Conservation (phyloP, 2,329 filamentous ascomycete genomes). For the Claviceps quebecensis region DNA sequence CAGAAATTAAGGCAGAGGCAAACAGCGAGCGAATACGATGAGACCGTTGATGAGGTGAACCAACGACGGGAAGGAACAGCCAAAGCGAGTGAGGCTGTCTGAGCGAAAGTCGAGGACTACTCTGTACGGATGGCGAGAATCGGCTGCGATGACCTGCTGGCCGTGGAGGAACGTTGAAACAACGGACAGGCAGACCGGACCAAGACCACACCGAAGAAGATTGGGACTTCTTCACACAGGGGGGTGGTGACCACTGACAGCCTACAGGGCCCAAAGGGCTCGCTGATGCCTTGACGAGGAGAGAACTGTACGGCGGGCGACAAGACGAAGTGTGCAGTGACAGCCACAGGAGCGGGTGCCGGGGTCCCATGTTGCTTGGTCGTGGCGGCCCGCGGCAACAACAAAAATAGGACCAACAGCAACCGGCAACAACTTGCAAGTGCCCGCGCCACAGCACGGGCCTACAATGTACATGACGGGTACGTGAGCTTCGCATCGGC, state of each 20-base stretch:
- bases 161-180: not conserved
- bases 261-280: too few species aligned
- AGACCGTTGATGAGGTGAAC: slow-evolving; percentile 5
- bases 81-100: slow-evolving; percentile 45
- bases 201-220: slow-evolving; percentile 1
- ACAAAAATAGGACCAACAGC: too few species aligned
- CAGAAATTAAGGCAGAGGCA: not conserved
- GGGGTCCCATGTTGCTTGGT: too few species aligned
- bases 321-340: too few species aligned
- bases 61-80: slow-evolving; percentile 30
- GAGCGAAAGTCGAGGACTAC: slow-evolving; percentile 7
- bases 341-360: too few species aligned
- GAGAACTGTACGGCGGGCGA: too few species aligned
- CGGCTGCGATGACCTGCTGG: not conserved
- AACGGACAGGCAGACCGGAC: not conserved
- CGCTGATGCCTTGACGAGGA: too few species aligned
- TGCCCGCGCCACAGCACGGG: too few species aligned
- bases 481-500: not conserved
- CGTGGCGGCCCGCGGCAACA: too few species aligned
- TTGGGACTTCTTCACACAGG: not conserved
- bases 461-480: not conserved
- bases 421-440: too few species aligned
- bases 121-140: slow-evolving; percentile 5
- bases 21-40: not conserved
- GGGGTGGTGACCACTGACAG: not conserved